A percentile compares a stretch with the other conserved stretches of the same genome.
Evolutionary conservation across 1,139 yeast species (phyloP).

Genomic region (Candida mesenterica): DNA sequence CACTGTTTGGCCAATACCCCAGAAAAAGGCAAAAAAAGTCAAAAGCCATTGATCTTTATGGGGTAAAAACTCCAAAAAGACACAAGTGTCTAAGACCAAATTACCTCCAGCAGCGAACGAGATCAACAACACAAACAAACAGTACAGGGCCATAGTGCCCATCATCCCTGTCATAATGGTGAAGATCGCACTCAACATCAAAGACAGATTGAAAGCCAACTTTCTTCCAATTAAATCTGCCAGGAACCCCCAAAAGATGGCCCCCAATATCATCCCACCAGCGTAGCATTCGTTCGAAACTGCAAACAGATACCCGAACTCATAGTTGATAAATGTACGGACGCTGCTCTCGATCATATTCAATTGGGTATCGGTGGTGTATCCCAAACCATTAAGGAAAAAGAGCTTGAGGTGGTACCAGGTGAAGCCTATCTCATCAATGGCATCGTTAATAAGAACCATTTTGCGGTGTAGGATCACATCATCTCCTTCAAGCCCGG

Average conservation of each 20-base stretch:
- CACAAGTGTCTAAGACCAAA: conserved; percentile 28
- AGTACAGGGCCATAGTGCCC: conserved; percentile 28
- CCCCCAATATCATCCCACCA: conserved; percentile 54
- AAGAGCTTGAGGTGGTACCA: conserved; percentile 41
- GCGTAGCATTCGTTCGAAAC: conserved; percentile 24
- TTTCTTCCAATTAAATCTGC: conserved; percentile 26
- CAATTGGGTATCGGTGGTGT: conserved; percentile 60
- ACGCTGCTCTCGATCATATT: conserved; percentile 40
- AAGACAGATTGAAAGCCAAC: conserved; percentile 34
- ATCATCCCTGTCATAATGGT: conserved; percentile 27
- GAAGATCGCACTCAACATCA: conserved; percentile 21
- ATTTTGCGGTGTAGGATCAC: conserved; percentile 32
- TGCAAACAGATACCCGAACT: conserved; percentile 34
- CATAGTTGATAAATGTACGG: conserved; percentile 40
- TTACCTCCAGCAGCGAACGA: conserved; percentile 30
- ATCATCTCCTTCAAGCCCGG: conserved; percentile 24
- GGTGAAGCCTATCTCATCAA: conserved; percentile 53
- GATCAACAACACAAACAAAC: conserved; percentile 23
- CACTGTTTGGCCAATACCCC: conserved; percentile 36
- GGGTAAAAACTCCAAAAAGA: conserved; percentile 28
- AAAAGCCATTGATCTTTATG: conserved; percentile 31
- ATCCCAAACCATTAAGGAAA: conserved; percentile 58
- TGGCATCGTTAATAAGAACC: conserved; percentile 40
- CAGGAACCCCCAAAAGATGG: conserved; percentile 30
- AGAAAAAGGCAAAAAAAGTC: conserved; percentile 35